Evolutionary conservation across 176 grass and related monocot genomes (phyloP).

Genomic region (Cymbopogon citratus): DNA sequence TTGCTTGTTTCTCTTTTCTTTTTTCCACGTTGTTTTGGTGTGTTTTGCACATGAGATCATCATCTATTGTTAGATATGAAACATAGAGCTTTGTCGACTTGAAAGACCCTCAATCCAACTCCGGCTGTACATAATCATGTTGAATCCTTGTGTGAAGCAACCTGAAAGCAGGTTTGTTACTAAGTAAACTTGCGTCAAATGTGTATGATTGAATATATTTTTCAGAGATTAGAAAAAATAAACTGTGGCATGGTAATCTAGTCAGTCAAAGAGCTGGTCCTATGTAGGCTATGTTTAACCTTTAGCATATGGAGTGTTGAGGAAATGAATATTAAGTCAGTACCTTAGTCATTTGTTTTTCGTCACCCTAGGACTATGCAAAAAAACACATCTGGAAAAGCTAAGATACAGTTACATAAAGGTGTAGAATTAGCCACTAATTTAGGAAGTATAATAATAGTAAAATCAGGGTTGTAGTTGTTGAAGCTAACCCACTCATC

Average conservation of each 20-base stretch:
- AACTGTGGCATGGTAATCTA: not conserved
- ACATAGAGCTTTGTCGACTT: conserved; percentile 29
- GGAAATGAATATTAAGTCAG: conserved; percentile 8
- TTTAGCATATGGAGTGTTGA: conserved; percentile 11
- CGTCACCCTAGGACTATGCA: not conserved
- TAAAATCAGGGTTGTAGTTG: conserved; percentile 3
- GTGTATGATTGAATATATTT: not conserved
- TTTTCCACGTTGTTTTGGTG: not conserved
- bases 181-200: not conserved
- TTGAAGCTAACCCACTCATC: conserved; percentile 42
- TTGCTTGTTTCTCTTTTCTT: not conserved
- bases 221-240: not conserved
- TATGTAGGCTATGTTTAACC: not conserved
- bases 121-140: not conserved
- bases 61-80: conserved; percentile 33
- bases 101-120: conserved; percentile 13
- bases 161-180: conserved; percentile 6
- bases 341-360: conserved; percentile 5
- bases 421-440: conserved; percentile 4
- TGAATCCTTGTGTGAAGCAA: conserved; percentile 13
- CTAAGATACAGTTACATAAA: conserved; percentile 21
- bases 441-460: conserved; percentile 12
- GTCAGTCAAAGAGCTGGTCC: not conserved
- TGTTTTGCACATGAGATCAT: conserved; percentile 27
- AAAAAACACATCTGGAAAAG: not conserved